Evolutionary conservation across 2,329 filamentous ascomycete species (phyloP), one percentile per base, ranked within the genome.

Genomic region (Sordariomycetes sp.): DNA sequence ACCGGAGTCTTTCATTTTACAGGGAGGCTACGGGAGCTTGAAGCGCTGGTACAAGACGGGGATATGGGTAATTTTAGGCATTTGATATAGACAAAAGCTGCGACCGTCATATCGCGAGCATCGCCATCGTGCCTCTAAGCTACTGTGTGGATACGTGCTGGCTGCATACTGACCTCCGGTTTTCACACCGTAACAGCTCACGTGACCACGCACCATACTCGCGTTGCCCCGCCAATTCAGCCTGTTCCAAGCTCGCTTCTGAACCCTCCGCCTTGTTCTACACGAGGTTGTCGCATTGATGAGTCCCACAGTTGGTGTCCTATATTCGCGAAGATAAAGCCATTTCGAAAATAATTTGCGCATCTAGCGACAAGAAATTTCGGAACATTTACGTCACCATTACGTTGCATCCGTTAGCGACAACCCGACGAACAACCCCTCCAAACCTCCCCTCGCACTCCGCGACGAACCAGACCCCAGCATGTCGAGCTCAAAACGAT

Each of bases 1-100:
- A 86, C 67, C 75, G 81, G 65, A 89, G 84, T 68, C 76, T 95
- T 61, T 82, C 84, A 1, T 90, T 95, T 69, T 95, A 95, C 67
- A 77, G 90, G 50, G 90, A 95, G 72, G 90, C 90, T 54, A 90
- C 85, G 22, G 87, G 87, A 15, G 76, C 74, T 57, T 85, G 68
- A 35, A 32, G 10, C n/a, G 2, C 10, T n/a, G n/a, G 55, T 42
- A 25, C 17, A 32, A 32, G 4, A 32, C n/a, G 48, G 52, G 15
- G 48, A 56, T 22, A 48, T 48, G 10, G n/a, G 24, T 24, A 20
- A n/a, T 55, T 25, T 25, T 55, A 50, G 20, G n/a, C 4, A 32
- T 32, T 45, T 36, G 53, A 36, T 48, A 55, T 55, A 55, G 39
- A 45, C 13, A 45, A 45, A 45, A 45, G 15, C n/a, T 45, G 39